Evolutionary conservation across 1,284 basidiomycete species (phyloP), one percentile per base, ranked within the genome.

Genomic region (Rhodotorula sp.): DNA sequence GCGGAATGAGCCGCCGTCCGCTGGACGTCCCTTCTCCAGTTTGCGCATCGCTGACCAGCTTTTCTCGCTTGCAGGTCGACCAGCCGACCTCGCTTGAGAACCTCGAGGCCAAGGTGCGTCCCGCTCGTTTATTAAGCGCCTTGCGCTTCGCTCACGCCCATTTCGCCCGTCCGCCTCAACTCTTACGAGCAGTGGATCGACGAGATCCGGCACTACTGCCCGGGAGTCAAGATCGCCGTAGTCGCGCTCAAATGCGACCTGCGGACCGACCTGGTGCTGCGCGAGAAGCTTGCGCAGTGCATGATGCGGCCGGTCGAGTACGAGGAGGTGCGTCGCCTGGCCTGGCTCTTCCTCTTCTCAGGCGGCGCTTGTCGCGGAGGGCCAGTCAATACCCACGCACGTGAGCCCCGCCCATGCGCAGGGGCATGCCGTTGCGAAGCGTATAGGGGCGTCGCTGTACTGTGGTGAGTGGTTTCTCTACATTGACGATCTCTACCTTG

Each of bases 171-270:
- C 15, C 22, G 6, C 54, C 1, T 19, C 55, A 58, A 7, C 50
- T 12, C n/a, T 55, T 34, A 21, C 29, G 3, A 4, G 15, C 69
- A 93, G 90, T 94, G 92, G 92, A 85, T 94, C 70, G 91, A 93
- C 61, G 92, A 94, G 80, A 90, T 85, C n/a, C 74, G 77, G 51
- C 89, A 95, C 80, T 89, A 94, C 79, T 97, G 93, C 82, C 92
- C 94, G 7, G 94, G 94, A 1, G 94, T 97, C 61, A 95, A 95
- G 86, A 85, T 94, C 55, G 88, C 95, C 63, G 88, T 97, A 61
- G 91, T 95, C 57, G 94, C 95, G 6, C 85, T 96, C 60, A 98
- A 98, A 83, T 98, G 95, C 79, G 95, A 98, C 82, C 85, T 97
- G 48, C 86, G 95, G 69, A 91, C 94, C 70, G 91, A 97, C 78